Percentiles rank a stretch among this genome's conserved stretches.
These are phyloP conservation scores for Trichoderma lentiforme DNA, from an alignment of 2,329 filamentous ascomycete genomes.

Conservation along the genomic window DNA sequence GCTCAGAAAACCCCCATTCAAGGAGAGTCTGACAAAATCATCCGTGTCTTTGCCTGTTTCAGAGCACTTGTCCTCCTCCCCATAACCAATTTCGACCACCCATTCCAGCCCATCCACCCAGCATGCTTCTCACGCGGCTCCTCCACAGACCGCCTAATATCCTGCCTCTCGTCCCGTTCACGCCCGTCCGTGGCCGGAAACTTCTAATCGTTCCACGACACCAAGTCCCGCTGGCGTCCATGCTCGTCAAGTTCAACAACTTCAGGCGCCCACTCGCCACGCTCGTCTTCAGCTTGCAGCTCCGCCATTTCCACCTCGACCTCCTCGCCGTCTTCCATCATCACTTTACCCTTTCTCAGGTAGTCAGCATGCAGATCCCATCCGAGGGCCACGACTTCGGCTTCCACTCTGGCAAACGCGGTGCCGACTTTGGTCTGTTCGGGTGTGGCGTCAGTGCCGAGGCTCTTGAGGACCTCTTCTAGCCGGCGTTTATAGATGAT, in stretches of 20 bases:
- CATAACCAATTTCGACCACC: not conserved
- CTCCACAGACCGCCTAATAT: not conserved
- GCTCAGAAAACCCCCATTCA: not conserved
- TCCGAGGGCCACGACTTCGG: conserved; percentile 40
- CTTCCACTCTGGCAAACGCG: conserved; percentile 43
- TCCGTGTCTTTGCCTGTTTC: conserved; percentile 1
- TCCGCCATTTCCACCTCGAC: conserved; percentile 47
- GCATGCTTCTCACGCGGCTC: not conserved
- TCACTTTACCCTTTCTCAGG: conserved; percentile 45
- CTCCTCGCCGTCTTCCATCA: conserved; percentile 52
- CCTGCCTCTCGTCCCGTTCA: not conserved
- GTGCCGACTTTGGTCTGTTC: conserved; percentile 44
- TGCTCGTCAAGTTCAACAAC: conserved; percentile 52
- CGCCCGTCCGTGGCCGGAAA: not conserved
- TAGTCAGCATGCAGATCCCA: conserved; percentile 56
- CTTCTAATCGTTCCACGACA: conserved; percentile 45
- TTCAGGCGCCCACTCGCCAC: conserved; percentile 51
- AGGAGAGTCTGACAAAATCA: not conserved
- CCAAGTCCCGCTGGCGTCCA: conserved; percentile 49
- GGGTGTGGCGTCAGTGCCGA: conserved; percentile 33
- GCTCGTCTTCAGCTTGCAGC: conserved; percentile 52
- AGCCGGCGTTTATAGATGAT: conserved; percentile 54
- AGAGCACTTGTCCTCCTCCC: not conserved
- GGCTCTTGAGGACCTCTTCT: conserved; percentile 42
- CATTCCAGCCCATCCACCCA: not conserved